Conservation (phyloP, 352 stramenopile species). For the Phytophthora sp. region DNA sequence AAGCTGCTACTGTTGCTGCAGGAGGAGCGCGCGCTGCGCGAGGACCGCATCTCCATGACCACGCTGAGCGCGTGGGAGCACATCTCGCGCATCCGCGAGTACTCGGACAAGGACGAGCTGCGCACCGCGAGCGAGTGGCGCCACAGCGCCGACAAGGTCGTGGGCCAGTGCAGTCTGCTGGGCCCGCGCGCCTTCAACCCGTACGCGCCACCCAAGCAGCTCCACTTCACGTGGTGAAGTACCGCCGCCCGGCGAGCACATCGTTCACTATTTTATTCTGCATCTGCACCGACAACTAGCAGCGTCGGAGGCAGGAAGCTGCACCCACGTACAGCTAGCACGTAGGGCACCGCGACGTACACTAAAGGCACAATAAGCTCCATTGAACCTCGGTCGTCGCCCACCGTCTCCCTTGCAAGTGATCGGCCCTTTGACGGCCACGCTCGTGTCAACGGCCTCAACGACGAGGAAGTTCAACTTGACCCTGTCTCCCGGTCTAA, state of each 20-base stretch:
- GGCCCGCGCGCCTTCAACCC: conserved; percentile 29
- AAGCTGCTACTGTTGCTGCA: conserved; percentile 24
- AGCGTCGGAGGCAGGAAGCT: too few species aligned
- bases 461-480: not conserved
- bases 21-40: conserved; percentile 31
- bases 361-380: not conserved
- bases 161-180: conserved; percentile 22
- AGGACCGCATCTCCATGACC: conserved; percentile 32
- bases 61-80: conserved; percentile 25
- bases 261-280: not conserved
- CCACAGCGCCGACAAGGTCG: conserved; percentile 42
- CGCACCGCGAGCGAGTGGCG: conserved; percentile 39
- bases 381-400: not conserved
- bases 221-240: conserved; percentile 44
- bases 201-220: conserved; percentile 28
- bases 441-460: not conserved
- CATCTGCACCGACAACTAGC: too few species aligned
- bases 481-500: too few species aligned
- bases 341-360: not conserved
- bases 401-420: not conserved
- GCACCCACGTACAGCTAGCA: too few species aligned
- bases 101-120: conserved; percentile 42
- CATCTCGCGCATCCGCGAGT: conserved; percentile 46
- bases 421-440: too few species aligned
- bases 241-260: too few species aligned